Evolutionary conservation across 163 green algal genomes (phyloP).

Genomic region (Scenedesmus sp.): DNA sequence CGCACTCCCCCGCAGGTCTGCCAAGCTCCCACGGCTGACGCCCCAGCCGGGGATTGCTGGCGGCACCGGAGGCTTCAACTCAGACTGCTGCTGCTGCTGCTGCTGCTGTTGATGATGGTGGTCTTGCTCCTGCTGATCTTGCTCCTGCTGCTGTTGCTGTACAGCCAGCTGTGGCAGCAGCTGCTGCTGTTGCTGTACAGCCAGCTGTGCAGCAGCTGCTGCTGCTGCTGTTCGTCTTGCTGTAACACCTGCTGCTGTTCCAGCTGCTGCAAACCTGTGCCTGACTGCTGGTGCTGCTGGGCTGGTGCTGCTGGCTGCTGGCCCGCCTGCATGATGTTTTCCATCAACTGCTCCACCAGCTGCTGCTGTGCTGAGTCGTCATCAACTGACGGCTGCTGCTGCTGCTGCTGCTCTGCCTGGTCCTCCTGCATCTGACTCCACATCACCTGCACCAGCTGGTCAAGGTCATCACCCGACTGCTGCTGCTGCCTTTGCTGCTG

Average conservation of each 20-base stretch:
- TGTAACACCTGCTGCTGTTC: constrained; percentile 6
- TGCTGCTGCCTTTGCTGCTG: constrained; percentile 35
- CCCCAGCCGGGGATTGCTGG: not conserved
- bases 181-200: constrained; percentile 13
- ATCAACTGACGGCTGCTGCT: constrained; percentile 8
- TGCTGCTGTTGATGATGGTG: not conserved
- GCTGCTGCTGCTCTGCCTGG: constrained; percentile 22
- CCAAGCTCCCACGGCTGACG: not conserved
- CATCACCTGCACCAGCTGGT: constrained; percentile 15
- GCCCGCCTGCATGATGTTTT: not conserved
- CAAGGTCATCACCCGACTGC: not conserved
- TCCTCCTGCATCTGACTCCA: not conserved
- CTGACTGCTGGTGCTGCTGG: not conserved
- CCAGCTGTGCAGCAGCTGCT: not conserved
- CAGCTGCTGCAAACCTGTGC: not conserved
- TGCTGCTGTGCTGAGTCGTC: not conserved
- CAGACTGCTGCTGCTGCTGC: constrained; percentile 51
- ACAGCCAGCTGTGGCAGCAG: not conserved
- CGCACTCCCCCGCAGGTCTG: not conserved
- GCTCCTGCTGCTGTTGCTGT: constrained; percentile 22
- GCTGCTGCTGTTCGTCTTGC: not conserved
- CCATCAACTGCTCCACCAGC: constrained; percentile 18
- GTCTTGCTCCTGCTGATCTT: not conserved
- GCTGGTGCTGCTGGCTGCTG: not conserved
- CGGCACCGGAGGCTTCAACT: not conserved